A percentile compares a stretch with the other conserved stretches of the same genome.
These are phyloP conservation scores for Backusella morwellensis DNA, from an alignment of 192 early-diverging fungal genomes.

Conservation along the genomic window DNA sequence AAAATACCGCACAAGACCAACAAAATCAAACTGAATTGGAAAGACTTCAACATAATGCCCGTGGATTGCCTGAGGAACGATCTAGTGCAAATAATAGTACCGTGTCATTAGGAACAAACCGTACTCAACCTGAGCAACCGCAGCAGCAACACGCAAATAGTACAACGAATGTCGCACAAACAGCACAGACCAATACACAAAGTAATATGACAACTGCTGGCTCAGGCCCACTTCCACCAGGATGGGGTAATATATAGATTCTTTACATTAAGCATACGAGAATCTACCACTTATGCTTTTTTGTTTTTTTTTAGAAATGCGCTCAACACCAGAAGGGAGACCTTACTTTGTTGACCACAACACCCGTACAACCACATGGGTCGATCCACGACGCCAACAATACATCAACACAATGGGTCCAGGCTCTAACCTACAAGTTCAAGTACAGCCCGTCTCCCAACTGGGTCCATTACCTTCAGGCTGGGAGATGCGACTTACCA, in stretches of 20 bases:
- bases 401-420: conserved; percentile 54
- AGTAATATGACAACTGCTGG: conserved; percentile 59
- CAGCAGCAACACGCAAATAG: conserved; percentile 23
- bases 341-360: conserved; percentile 92
- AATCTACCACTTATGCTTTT: neutral
- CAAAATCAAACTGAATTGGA: conserved; percentile 68
- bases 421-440: conserved; percentile 56
- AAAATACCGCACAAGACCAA: conserved; percentile 37
- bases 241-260: conserved; percentile 52
- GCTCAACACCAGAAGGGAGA: conserved; percentile 73
- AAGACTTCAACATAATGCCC: conserved; percentile 77
- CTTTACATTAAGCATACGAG: neutral
- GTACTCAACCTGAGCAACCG: conserved; percentile 19
- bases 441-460: conserved; percentile 69
- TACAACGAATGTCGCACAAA: neutral
- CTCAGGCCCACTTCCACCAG: conserved; percentile 77
- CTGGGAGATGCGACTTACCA: conserved; percentile 98
- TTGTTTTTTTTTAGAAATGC: conserved; percentile 47
- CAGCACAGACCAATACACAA: conserved; percentile 32
- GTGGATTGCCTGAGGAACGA: conserved; percentile 73
- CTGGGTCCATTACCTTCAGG: conserved; percentile 93
- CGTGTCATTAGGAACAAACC: neutral
- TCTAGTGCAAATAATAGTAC: conserved; percentile 21
- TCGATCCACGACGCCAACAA: conserved; percentile 77
- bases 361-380: conserved; percentile 89